Evolutionary conservation across 768 basidiomycete genomes (phyloP), one percentile per base, ranked within the genome.

Genomic region (Pulveroboletus sp.): DNA sequence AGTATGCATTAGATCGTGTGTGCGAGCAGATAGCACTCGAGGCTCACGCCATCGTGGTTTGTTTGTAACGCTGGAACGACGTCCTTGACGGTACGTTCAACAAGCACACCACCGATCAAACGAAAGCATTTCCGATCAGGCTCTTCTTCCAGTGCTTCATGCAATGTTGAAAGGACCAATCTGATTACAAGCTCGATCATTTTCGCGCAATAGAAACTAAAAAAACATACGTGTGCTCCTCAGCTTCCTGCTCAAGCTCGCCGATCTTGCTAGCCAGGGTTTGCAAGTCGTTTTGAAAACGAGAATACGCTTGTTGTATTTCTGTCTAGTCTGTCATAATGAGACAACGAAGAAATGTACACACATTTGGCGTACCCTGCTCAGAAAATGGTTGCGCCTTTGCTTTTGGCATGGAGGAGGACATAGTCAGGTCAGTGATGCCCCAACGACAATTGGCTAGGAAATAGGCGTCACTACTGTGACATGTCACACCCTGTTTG

Each of bases 61-160:
- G 85, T 90, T 67, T 90, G 81, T 37, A 99, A 71, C 24, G 87
- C 84, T 32, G 97, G 95, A 32, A 90, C 84, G 42, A 98, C 91
- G 57, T 98, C 95, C 64, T 87, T 85, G 39, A 98, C 97, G 2
- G 94, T 97, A 40, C 94, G 79, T 66, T 98, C 94, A 24, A 98
- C 95, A 14, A 99, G 78, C 6, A 97, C 86, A 24, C 95, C 95
- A 6, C 97, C 97, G 55, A 99, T 88, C 57, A 98, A 76, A 45
- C 95, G 85, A 73, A 97, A 99, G 70, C 97, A 98, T 73, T 92
- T 94, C 49, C 97, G 84, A 68, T 84, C 79, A 16, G 95, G 94
- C 50, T 94, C 89, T 50, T 83, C 80, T n/a, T 73, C 75, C 33
- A 92, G 71, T 10, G 84, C 84, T 55, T 97, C 93, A 55, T 86